Conservation (phyloP, 352 stramenopile species). For the Phytophthora tentaculata region DNA sequence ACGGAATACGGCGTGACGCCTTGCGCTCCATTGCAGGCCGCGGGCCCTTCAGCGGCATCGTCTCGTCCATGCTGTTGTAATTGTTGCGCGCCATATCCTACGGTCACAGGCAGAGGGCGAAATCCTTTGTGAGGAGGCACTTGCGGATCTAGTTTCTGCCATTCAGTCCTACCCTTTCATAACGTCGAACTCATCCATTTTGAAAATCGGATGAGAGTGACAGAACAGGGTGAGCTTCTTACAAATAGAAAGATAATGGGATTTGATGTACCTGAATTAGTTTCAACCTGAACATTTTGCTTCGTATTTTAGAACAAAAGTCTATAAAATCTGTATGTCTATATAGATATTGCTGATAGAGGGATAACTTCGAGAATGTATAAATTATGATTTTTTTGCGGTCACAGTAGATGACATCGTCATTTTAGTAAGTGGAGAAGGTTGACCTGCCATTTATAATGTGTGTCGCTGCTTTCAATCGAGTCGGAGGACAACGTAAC, state of each 20-base stretch:
- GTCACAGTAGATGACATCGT: background rate
- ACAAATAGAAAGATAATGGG: background rate
- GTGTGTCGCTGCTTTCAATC: slow-evolving; percentile 3
- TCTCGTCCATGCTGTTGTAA: slow-evolving; percentile 62
- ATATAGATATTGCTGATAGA: background rate
- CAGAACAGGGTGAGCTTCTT: background rate
- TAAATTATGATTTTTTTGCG: background rate
- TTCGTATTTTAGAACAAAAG: background rate
- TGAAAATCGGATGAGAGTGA: background rate
- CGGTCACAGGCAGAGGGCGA: background rate
- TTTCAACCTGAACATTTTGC: background rate
- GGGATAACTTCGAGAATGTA: background rate
- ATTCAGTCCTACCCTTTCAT: slow-evolving; percentile 5
- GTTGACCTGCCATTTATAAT: background rate
- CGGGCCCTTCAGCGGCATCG: slow-evolving; percentile 55
- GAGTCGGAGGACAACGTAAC: slow-evolving; percentile 24
- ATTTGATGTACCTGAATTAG: background rate
- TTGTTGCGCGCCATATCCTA: slow-evolving; percentile 31
- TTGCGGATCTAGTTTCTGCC: background rate
- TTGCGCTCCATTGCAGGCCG: slow-evolving; percentile 26
- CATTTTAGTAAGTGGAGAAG: background rate
- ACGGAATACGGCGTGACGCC: slow-evolving; percentile 52
- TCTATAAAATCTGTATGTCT: background rate
- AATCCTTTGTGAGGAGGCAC: slow-evolving; percentile 31
- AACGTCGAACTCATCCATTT: slow-evolving; percentile 7